Percentiles rank a stretch among this genome's conserved stretches.
Conservation (phyloP, 305 asterid species). For the Coffea humblotiana region DNA sequence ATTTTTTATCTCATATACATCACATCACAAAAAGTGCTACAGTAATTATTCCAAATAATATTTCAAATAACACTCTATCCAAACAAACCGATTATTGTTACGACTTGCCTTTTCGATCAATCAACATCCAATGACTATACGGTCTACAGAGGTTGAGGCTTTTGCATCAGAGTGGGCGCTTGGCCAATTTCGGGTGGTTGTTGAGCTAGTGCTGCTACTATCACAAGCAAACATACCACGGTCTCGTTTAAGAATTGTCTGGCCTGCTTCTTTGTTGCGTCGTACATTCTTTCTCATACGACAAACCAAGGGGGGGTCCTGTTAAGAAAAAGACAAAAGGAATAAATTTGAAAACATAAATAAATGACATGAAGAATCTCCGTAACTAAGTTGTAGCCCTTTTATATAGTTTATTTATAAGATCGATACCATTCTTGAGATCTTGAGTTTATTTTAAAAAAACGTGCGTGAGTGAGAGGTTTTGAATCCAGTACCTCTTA, state of each 20-base stretch:
- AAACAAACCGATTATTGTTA: too few species aligned
- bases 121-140: neutral
- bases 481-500: too few species aligned
- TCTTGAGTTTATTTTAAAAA: too few species aligned
- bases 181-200: neutral
- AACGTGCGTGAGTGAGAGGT: too few species aligned
- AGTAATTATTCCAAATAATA: too few species aligned
- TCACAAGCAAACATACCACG: neutral
- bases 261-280: neutral
- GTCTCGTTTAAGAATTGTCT: neutral
- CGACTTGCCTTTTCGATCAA: neutral
- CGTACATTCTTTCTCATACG: neutral
- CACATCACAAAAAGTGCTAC: too few species aligned
- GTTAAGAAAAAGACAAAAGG: too few species aligned
- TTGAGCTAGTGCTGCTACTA: neutral
- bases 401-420: too few species aligned
- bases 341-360: too few species aligned
- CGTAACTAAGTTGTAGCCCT: neutral
- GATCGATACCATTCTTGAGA: too few species aligned
- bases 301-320: neutral
- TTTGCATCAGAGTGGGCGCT: constrained; percentile 1
- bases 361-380: neutral
- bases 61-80: too few species aligned
- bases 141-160: neutral
- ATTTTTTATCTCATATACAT: too few species aligned